Conservation (phyloP, 306 rosid species). For the Prunus mume region DNA sequence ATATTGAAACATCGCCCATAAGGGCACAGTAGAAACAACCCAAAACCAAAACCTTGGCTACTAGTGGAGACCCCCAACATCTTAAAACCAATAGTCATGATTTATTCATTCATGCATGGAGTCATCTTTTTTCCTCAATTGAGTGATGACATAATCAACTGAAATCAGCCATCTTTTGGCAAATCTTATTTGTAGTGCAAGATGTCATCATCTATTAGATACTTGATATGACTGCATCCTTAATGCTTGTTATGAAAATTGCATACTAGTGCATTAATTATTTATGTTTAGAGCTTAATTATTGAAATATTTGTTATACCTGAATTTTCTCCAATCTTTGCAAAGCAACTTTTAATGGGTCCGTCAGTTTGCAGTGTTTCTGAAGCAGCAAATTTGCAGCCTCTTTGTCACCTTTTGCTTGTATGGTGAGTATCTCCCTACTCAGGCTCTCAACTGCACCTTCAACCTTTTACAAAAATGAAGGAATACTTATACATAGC, state of each 20-base stretch:
- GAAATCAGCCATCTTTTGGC: too few relatives aligned
- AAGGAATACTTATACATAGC: not conserved
- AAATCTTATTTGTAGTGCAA: too few relatives aligned
- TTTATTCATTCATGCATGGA: too few relatives aligned
- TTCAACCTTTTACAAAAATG: constrained; percentile 48
- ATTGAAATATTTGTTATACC: constrained; percentile 37
- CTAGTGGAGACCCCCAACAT: too few relatives aligned
- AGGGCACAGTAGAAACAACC: too few relatives aligned
- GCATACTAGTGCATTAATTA: not conserved
- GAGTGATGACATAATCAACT: too few relatives aligned
- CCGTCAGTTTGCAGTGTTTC: constrained; percentile 50
- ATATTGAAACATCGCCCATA: too few relatives aligned
- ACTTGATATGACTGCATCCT: not conserved
- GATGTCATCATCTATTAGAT: too few relatives aligned
- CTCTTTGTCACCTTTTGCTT: constrained; percentile 88
- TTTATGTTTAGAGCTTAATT: not conserved
- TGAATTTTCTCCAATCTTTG: constrained; percentile 66
- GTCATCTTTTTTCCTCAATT: too few relatives aligned
- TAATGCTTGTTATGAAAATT: not conserved
- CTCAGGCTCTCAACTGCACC: constrained; percentile 84
- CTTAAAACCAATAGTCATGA: too few relatives aligned
- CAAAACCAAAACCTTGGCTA: too few relatives aligned
- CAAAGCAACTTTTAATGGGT: constrained; percentile 63
- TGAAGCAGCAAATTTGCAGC: constrained; percentile 74
- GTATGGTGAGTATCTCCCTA: constrained; percentile 84